Evolutionary conservation across 495 filamentous ascomycete genomes (phyloP), one percentile per base, ranked within the genome.

Genomic region (Penicillium nucicola): DNA sequence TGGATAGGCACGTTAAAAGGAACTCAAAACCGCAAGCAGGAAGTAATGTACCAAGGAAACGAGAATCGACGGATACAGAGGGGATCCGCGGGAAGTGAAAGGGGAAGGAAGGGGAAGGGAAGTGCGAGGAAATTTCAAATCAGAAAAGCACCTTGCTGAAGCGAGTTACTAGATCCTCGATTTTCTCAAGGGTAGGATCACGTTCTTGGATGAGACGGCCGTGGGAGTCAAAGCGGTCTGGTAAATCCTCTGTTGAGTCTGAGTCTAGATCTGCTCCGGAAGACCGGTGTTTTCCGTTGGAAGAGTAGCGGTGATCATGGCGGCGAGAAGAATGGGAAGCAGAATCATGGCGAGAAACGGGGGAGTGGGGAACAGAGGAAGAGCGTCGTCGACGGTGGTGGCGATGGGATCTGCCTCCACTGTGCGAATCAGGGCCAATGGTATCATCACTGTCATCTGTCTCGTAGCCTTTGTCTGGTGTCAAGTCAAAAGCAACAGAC

Each of bases 161-260:
- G 13, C 64, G 64, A 19, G 56, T 65, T 3, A 80, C 45, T 5
- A 78, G 50, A 17, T 68, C 58, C 39, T 76, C 68, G 4, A 79
- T 38, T 22, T 49, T 60, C 36, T 67, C 68, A 2, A 60, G 62
- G 5, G 71, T 51, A 13, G 72, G 62, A 50, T 74, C 67, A 9
- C 65, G 5, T 52, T 71, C 55, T 2, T 67, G 61, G 10, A 78
- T 61, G 1, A 76, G 80, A 17, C 72, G 69, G 1, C 87, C 85
- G 3, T 84, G 67, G 6, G 67, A 55, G 52, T 89, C 85, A 52
- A 90, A 89, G 0, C 87, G 76, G 36, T 82, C 77, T 0, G 87
- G 87, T 0, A 90, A 55, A 6, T 79, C 76, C 30, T 79, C 63
- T 3, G 77, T 80, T 19, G 75, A 67, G 20, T 79, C 76, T 1